These are phyloP conservation scores for Fonsecaea nubica DNA, from an alignment of 2,329 filamentous ascomycete genomes.

Conservation along the genomic window DNA sequence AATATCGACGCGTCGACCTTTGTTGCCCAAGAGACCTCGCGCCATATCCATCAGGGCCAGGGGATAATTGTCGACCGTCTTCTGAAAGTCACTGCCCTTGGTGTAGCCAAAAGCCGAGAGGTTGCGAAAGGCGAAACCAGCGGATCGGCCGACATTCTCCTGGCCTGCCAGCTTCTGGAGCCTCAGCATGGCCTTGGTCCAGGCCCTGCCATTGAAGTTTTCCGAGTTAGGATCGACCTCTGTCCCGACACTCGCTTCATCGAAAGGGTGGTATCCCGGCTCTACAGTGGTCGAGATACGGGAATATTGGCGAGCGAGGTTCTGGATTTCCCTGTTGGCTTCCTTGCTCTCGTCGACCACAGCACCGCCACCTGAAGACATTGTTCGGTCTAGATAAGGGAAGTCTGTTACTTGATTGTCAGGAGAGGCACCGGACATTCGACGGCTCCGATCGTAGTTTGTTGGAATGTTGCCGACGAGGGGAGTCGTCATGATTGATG, in stretches of 20 bases:
- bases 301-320: constrained; percentile 30
- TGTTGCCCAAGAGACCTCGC: constrained; percentile 36
- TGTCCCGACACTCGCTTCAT: constrained; percentile 43
- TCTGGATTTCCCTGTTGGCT: constrained; percentile 23
- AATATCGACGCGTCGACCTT: constrained; percentile 30
- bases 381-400: constrained; percentile 20
- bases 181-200: constrained; percentile 51
- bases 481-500: constrained; percentile 23
- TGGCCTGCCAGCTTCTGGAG: constrained; percentile 30
- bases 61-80: constrained; percentile 51
- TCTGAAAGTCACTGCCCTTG: constrained; percentile 54
- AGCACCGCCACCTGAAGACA: constrained; percentile 19
- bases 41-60: constrained; percentile 38
- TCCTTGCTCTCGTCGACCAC: constrained; percentile 20
- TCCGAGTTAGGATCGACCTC: constrained; percentile 51
- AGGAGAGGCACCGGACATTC: constrained; percentile 26
- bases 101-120: constrained; percentile 54
- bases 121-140: constrained; percentile 53
- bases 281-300: constrained; percentile 19
- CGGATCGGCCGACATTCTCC: constrained; percentile 42
- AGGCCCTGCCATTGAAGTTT: constrained; percentile 52
- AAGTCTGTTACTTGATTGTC: constrained; percentile 16
- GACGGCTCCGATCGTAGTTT: constrained; percentile 28
- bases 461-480: constrained; percentile 29
- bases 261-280: constrained; percentile 29